Percentiles rank a stretch among this genome's conserved stretches.
Evolutionary conservation across 1,284 basidiomycete species (phyloP).

Genomic region (Ganoderma multipileum): DNA sequence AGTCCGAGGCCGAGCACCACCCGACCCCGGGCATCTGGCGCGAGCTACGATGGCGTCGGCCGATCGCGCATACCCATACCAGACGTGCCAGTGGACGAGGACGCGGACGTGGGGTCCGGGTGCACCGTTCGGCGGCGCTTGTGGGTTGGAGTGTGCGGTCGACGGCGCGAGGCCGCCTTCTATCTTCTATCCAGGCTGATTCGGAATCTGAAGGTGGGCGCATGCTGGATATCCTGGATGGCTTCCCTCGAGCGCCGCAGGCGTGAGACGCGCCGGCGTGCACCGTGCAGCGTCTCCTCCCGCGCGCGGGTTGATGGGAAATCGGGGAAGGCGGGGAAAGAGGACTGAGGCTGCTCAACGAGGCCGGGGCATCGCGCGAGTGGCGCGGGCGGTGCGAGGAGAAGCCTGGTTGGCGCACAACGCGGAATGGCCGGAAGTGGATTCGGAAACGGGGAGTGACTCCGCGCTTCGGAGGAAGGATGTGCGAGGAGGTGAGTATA

Average conservation of each 20-base stretch:
- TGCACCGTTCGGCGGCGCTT: background rate
- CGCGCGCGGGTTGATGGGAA: background rate
- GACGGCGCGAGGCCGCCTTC: background rate
- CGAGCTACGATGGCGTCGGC: constrained; percentile 10
- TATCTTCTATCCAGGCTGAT: background rate
- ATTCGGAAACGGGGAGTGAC: background rate
- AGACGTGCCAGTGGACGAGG: background rate
- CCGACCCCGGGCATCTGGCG: background rate
- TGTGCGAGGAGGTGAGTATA: background rate
- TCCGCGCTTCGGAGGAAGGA: background rate
- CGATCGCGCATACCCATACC: constrained; percentile 8
- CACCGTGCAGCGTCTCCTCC: background rate
- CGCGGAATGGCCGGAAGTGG: background rate
- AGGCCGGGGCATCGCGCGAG: too few relatives aligned
- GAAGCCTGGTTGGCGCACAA: background rate
- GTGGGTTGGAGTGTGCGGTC: background rate
- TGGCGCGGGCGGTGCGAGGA: background rate
- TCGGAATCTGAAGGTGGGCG: background rate
- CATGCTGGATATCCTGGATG: background rate
- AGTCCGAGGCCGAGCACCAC: background rate
- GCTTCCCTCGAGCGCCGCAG: background rate
- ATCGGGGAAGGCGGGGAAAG: background rate
- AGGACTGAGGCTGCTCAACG: too few relatives aligned
- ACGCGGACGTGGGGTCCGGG: background rate
- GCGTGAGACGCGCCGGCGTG: background rate